A percentile compares a stretch with the other conserved stretches of the same genome.
phyloP scores from a whole-genome alignment of 1,284 basidiomycete genomes.

The Ustilago esculenta region DNA sequence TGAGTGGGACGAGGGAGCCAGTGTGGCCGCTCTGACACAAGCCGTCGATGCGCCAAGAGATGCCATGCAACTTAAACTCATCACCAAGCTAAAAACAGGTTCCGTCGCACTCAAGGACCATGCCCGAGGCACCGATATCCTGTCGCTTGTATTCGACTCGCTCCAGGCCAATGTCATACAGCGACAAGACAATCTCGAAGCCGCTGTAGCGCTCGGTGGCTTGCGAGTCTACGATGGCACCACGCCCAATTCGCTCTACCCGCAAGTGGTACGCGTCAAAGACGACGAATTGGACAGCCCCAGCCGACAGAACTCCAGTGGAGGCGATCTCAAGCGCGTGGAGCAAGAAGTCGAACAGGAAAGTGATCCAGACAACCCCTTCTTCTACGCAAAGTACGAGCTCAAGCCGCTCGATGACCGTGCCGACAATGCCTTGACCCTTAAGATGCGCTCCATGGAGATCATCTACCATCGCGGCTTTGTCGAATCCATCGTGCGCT shows the following conservation, averaged over 20 bases:
- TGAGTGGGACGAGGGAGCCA: constrained; percentile 77
- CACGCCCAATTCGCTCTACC: constrained; percentile 81
- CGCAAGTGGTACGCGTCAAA: constrained; percentile 94
- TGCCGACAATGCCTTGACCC: constrained; percentile 88
- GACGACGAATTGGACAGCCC: constrained; percentile 67
- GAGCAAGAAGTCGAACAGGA: constrained; percentile 65
- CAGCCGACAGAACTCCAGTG: constrained; percentile 35
- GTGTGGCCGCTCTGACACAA: constrained; percentile 42
- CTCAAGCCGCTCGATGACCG: constrained; percentile 90
- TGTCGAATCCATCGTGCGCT: constrained; percentile 88
- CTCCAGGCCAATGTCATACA: constrained; percentile 88
- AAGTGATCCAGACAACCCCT: constrained; percentile 73
- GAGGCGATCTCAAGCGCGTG: constrained; percentile 47
- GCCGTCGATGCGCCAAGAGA: constrained; percentile 75
- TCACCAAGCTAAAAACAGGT: constrained; percentile 70
- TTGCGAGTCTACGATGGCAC: constrained; percentile 93
- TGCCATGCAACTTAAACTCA: constrained; percentile 81
- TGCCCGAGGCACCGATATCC: constrained; percentile 73
- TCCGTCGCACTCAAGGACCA: constrained; percentile 61
- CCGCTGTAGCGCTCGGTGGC: constrained; percentile 83
- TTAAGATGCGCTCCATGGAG: constrained; percentile 95
- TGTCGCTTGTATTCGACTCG: constrained; percentile 87
- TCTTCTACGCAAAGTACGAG: constrained; percentile 93
- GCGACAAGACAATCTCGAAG: constrained; percentile 85
- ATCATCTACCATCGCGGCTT: constrained; percentile 96